Base-by-base conservation (phyloP, 2,329 filamentous ascomycete species). In the Cladophialophora exuberans region DNA sequence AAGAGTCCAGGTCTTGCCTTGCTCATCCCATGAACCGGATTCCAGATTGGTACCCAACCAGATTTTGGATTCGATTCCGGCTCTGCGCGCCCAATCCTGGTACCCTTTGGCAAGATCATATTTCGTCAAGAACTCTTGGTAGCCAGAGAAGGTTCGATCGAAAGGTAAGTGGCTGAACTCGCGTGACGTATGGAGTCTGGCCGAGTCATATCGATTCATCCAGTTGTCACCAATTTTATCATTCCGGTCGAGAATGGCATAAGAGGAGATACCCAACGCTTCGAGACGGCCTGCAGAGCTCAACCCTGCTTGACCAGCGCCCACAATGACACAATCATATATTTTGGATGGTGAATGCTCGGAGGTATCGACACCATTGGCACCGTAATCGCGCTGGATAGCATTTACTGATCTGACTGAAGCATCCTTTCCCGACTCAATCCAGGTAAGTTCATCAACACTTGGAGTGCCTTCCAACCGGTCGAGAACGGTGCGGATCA, bases 291-390 rank as follows among this genome's bases (percentile, higher is more conserved):
- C 77, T n/a, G 73, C 75, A 3, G 68, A 65, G 18, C 71, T 70
- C 1, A 79, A 65, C 0, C 77, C 76, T 23, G 71, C 70, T 57
- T 78, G 75, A 2, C 76, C 76, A 23, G 70, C 73, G 10, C 76
- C 74, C 31, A 71, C 62, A 13, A 73, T 54, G n/a, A 72, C 52
- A 10, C 59, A 65, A 20, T 69, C 68, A 60, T 67, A 67, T 43
- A 1, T 4, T 4, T 25, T 17, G 20, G 4, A 25, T 28, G 39
- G 18, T 28, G 22, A 4, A 20, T 45, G 11, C 6, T 4, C 6
- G 22, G n/a, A 10, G 54, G 22, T 13, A 9, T 15, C 17, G 38
- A 23, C 11, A 31, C 15, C 38, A 17, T 51, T 52, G 25, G 36
- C 47, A 31, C 20, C 30, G 22, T 4, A n/a, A 15, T 23, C 35